These are phyloP conservation scores for Blastomyces gilchristii DNA, from an alignment of 2,329 filamentous ascomycete genomes.

Conservation along the genomic window DNA sequence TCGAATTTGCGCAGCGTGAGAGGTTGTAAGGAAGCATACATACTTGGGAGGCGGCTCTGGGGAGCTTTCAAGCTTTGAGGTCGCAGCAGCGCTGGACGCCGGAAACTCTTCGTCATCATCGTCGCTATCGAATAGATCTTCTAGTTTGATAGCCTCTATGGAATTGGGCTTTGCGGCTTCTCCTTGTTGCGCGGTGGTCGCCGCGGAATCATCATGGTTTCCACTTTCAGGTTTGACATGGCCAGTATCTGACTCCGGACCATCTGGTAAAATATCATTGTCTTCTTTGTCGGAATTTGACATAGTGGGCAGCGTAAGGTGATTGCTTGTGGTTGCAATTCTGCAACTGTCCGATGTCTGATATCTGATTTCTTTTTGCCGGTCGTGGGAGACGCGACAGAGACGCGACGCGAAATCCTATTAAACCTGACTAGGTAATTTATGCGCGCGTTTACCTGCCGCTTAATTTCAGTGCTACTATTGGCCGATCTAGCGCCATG, in stretches of 20 bases:
- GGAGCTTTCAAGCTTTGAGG: slow-evolving; percentile 34
- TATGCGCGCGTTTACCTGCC: neutral
- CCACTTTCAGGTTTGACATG: neutral
- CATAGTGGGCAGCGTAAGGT: neutral
- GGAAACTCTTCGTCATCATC: slow-evolving; percentile 48
- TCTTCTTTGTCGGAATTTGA: neutral
- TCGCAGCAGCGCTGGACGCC: slow-evolving; percentile 42
- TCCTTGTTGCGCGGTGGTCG: neutral
- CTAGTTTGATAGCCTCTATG: slow-evolving; percentile 36
- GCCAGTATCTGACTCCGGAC: neutral
- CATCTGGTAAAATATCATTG: neutral
- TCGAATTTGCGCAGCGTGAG: neutral
- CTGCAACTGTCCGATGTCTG: neutral
- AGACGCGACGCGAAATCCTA: neutral
- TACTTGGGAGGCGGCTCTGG: slow-evolving; percentile 15
- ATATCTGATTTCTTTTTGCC: neutral
- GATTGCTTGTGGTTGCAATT: neutral
- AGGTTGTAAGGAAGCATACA: slow-evolving; percentile 14
- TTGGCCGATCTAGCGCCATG: neutral
- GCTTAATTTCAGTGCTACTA: neutral
- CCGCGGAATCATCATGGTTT: neutral
- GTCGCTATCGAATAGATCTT: slow-evolving; percentile 51
- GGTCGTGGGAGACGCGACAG: neutral
- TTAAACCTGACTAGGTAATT: neutral
- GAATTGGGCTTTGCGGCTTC: slow-evolving; percentile 25